phyloP scores from a whole-genome alignment of 2,329 filamentous ascomycete genomes.

The Pyrenophora teres region DNA sequence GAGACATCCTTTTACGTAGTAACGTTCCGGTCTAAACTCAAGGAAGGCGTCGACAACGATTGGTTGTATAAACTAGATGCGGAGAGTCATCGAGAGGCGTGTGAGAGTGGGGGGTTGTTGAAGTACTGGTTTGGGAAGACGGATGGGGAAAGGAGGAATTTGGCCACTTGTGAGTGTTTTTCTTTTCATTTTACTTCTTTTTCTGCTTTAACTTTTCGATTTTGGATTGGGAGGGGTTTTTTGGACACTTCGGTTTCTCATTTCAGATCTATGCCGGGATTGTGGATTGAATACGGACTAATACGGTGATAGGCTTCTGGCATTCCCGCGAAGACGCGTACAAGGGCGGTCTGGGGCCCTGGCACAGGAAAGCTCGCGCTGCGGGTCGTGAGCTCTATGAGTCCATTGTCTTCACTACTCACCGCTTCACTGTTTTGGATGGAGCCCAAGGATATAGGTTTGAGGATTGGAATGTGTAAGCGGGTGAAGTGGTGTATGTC shows the following conservation, averaged over 20 bases:
- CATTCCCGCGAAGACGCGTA: slow-evolving; percentile 64
- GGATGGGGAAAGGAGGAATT: slow-evolving; percentile 71
- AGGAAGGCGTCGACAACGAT: slow-evolving; percentile 67
- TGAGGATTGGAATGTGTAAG: slow-evolving; percentile 22
- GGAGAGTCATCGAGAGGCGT: slow-evolving; percentile 79
- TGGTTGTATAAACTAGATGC: slow-evolving; percentile 75
- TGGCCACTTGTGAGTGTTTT: slow-evolving; percentile 68
- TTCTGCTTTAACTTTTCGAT: not conserved
- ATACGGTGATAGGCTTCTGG: slow-evolving; percentile 63
- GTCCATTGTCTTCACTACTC: slow-evolving; percentile 48
- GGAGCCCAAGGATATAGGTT: slow-evolving; percentile 64
- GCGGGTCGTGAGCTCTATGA: slow-evolving; percentile 56
- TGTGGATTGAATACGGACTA: no score
- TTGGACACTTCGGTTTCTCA: no score
- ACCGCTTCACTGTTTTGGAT: slow-evolving; percentile 67
- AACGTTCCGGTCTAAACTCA: slow-evolving; percentile 77
- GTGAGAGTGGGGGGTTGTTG: slow-evolving; percentile 76
- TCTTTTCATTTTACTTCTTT: not conserved
- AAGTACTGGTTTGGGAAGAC: slow-evolving; percentile 92
- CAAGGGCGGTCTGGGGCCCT: slow-evolving; percentile 62
- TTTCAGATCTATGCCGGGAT: no score
- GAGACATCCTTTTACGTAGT: slow-evolving; percentile 78
- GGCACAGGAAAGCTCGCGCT: slow-evolving; percentile 59
- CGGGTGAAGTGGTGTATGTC: not conserved
- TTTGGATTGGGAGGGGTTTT: not conserved